A percentile compares a stretch with the other conserved stretches of the same genome.
These are phyloP conservation scores for Aspergillus aculeatinus DNA, from an alignment of 2,329 filamentous ascomycete genomes.

Conservation along the genomic window DNA sequence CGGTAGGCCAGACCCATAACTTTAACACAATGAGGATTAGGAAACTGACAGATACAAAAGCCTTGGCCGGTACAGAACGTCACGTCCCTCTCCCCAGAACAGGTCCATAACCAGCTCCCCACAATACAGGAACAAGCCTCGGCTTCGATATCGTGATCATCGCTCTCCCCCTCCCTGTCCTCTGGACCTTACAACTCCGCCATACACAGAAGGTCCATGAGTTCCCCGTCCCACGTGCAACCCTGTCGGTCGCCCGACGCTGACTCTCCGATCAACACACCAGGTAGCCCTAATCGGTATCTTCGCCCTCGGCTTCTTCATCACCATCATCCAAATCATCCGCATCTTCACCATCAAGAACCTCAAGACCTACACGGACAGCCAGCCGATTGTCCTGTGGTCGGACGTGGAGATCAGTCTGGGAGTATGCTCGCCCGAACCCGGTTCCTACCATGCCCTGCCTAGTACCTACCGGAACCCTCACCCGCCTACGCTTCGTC, in stretches of 20 bases:
- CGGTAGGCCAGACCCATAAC: constrained; percentile 22
- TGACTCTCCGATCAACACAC: constrained; percentile 4
- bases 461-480: too few relatives aligned
- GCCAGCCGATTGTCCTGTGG: constrained; percentile 46
- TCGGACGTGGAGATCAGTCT: constrained; percentile 49
- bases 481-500: too few relatives aligned
- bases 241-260: too few relatives aligned
- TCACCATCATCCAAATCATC: constrained; percentile 53
- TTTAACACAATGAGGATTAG: too few relatives aligned
- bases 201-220: constrained; percentile 17
- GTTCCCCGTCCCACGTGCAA: too few relatives aligned
- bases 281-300: constrained; percentile 44
- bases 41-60: background rate
- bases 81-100: background rate
- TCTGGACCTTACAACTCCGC: constrained; percentile 20
- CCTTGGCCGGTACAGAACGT: constrained; percentile 8
- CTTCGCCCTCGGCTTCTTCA: constrained; percentile 53
- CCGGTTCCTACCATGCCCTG: too few relatives aligned
- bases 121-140: constrained; percentile 21
- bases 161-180: constrained; percentile 25
- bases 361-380: constrained; percentile 49
- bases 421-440: constrained; percentile 25
- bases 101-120: background rate
- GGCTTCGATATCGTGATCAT: constrained; percentile 27
- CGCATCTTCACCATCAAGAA: constrained; percentile 52